Percentiles rank a stretch among this genome's conserved stretches.
Conservation (phyloP, 441 rosid species). For the Erysimum pusillum region DNA sequence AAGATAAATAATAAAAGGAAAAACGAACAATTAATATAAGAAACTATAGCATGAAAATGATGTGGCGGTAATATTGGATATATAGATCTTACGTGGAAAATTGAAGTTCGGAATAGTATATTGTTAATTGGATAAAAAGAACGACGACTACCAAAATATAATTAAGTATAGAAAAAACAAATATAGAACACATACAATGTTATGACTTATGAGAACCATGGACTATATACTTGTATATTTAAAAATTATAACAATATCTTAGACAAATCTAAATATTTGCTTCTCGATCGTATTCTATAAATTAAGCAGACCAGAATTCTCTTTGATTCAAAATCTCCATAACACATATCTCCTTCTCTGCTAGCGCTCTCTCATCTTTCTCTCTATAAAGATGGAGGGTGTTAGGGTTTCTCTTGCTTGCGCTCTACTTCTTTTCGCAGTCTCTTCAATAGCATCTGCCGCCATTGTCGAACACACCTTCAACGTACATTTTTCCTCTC, state of each 20-base stretch:
- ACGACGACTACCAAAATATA: neutral
- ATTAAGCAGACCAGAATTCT: neutral
- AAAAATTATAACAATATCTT: slow-evolving; percentile 3
- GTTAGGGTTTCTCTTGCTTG: slow-evolving; percentile 45
- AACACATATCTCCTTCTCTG: slow-evolving; percentile 7
- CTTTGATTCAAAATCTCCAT: slow-evolving; percentile 24
- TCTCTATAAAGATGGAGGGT: slow-evolving; percentile 51
- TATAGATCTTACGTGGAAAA: neutral
- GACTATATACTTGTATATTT: slow-evolving; percentile 2
- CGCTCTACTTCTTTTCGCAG: slow-evolving; percentile 47
- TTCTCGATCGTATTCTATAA: slow-evolving; percentile 31
- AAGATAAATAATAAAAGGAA: too few species aligned
- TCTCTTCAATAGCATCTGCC: slow-evolving; percentile 66
- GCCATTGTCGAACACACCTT: slow-evolving; percentile 74
- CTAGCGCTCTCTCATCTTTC: slow-evolving; percentile 25
- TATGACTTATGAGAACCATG: neutral
- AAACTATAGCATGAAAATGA: neutral
- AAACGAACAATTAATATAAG: neutral
- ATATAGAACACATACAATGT: neutral
- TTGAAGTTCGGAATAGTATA: neutral
- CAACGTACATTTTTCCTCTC: slow-evolving; percentile 48
- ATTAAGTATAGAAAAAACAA: neutral
- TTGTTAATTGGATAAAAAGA: neutral
- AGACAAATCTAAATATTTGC: slow-evolving; percentile 6
- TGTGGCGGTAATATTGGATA: slow-evolving; percentile 14